Evolutionary conservation across 2,329 filamentous ascomycete species (phyloP), one percentile per base, ranked within the genome.

Genomic region (Colletotrichum chrysophilum): DNA sequence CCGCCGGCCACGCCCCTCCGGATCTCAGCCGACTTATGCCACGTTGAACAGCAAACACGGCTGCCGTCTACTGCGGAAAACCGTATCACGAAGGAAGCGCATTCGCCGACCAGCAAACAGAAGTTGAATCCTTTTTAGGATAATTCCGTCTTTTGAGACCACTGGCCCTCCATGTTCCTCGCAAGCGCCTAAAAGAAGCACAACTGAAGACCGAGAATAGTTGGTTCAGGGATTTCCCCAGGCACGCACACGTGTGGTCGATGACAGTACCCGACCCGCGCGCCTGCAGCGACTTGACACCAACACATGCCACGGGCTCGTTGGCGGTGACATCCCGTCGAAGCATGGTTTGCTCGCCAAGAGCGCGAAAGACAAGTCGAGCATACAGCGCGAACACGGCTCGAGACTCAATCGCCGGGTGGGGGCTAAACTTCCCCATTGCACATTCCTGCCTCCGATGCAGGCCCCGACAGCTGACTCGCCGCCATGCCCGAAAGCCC

Each of bases 381-480:
- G 36, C 43, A 32, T 13, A 52, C 28, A 66, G 18, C 18, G 12
- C 26, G 36, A 30, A 26, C 32, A 18, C 48, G 36, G 16, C 62
- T n/a, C 32, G 16, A 30, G 26, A 52, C 48, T 9, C 12, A 32
- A 52, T 18, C 38, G 24, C 36, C 30, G 36, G 36, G 28, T 36
- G 21, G 36, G 62, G 62, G 36, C 60, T 16, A 66, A 13, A 28
- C 34, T 52, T 43, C 36, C 66, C 38, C 4, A 32, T 55, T 28
- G 26, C 32, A 48, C 34, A 48, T 24, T 34, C 26, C 24, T 32
- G 48, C 66, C 43, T 36, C 58, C 34, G 66, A 48, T 58, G 26
- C 32, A 48, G 38, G 65, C 30, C 30, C 71, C 52, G 68, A 26
- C 62, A 56, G 64, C 73, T 75, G 70, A 67, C 70, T 68, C 69